phyloP scores from a whole-genome alignment of 345 rosid genomes.

The Corchorus olitorius region DNA sequence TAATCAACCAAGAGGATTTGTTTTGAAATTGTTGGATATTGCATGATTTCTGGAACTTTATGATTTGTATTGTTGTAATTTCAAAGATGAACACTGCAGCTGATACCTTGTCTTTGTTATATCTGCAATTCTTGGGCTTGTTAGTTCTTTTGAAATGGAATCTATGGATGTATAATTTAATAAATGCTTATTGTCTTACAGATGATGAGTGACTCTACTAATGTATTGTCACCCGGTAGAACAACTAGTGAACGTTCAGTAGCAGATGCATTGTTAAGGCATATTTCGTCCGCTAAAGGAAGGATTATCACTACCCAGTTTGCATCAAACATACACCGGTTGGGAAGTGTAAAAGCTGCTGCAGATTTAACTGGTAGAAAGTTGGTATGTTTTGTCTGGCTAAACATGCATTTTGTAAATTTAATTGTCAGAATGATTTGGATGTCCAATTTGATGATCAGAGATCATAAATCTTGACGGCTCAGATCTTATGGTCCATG shows the following conservation, averaged over 20 bases:
- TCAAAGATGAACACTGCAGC: background rate
- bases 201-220: slow-evolving; percentile 99
- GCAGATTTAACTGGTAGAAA: slow-evolving; percentile 93
- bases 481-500: slow-evolving; percentile 15
- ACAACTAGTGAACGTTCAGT: slow-evolving; percentile 84
- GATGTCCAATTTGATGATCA: background rate
- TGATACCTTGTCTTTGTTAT: slow-evolving; percentile 2
- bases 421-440: background rate
- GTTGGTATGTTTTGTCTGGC: slow-evolving; percentile 52
- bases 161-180: background rate
- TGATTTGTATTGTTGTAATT: background rate
- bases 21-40: background rate
- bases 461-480: background rate
- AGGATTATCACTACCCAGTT: slow-evolving; percentile 96
- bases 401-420: background rate
- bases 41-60: slow-evolving; percentile 1
- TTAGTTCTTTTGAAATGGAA: background rate
- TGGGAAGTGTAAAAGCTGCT: slow-evolving; percentile 97
- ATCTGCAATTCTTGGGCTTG: slow-evolving; percentile 13
- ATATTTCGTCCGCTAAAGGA: slow-evolving; percentile 81
- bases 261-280: slow-evolving; percentile 80
- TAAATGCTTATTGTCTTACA: slow-evolving; percentile 30
- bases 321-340: slow-evolving; percentile 95
- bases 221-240: slow-evolving; percentile 95
- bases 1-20: slow-evolving; percentile 8